phyloP scores from a whole-genome alignment of 192 early-diverging fungal species.

The Borealophlyctis nickersoniae region DNA sequence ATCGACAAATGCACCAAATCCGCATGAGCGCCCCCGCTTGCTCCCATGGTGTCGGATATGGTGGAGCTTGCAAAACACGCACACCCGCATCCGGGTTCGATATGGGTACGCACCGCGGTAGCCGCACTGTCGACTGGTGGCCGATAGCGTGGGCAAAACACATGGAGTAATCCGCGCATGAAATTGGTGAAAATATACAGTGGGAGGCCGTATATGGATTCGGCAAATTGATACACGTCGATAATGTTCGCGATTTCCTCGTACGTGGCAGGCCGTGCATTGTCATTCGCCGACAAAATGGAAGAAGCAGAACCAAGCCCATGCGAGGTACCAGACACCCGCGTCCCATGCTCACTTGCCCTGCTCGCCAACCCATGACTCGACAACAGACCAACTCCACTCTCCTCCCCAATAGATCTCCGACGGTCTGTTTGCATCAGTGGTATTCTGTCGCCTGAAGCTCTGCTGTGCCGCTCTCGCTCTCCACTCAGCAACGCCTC shows the following conservation, averaged over 20 bases:
- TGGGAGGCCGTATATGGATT: conserved; percentile 49
- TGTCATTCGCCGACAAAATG: neutral
- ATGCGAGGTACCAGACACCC: neutral
- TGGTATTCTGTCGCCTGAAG: neutral
- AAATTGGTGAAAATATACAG: conserved; percentile 43
- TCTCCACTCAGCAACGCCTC: neutral
- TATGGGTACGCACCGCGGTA: conserved; percentile 28
- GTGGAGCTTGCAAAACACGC: conserved; percentile 14
- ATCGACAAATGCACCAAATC: conserved; percentile 38
- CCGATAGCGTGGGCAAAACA: conserved; percentile 34
- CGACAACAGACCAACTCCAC: neutral
- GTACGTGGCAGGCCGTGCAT: neutral
- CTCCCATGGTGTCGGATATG: conserved; percentile 20
- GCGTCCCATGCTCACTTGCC: neutral
- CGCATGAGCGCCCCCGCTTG: conserved; percentile 21
- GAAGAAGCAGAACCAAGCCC: neutral
- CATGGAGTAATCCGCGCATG: conserved; percentile 18
- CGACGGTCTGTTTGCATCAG: neutral
- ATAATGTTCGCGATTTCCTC: conserved; percentile 29
- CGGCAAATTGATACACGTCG: conserved; percentile 39
- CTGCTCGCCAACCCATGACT: neutral
- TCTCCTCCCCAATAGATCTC: neutral
- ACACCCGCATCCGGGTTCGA: conserved; percentile 2
- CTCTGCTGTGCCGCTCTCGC: neutral
- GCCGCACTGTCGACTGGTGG: conserved; percentile 11